Evolutionary conservation across 1,284 basidiomycete species (phyloP), one percentile per base, ranked within the genome.

Genomic region (Blastosporella zonata): DNA sequence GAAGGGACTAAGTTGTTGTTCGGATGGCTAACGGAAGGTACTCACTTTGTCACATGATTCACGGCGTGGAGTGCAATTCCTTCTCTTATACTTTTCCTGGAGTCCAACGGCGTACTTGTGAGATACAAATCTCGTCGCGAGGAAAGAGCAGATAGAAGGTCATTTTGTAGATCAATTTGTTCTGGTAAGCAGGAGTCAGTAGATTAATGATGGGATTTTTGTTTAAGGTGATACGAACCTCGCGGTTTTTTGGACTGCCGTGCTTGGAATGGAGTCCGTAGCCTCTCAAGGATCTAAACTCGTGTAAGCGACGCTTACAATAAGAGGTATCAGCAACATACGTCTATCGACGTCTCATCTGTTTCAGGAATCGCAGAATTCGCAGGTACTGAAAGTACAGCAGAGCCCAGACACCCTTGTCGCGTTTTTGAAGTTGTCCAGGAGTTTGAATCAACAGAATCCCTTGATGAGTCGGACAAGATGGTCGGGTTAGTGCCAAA

Each of bases 21-120:
- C 43, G 41, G 40, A 41, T 15, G 13, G 17, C 20, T 10, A 8
- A 10, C 2, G 13, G 29, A 20, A 10, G 6, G 25, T 23, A 47
- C 78, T 53, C 61, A 93, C 93, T 88, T 95, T 45, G 83, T 81
- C 42, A 94, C 78, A 68, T 97, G 93, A 60, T 94, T 91, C 44
- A 96, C 64, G 1, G 79, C 78, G 64, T 96, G 93, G 7, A 94
- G 69, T 3, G 87, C 71, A 1, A 84, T 74, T 1, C 81, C 81
- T 59, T 90, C 81, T 33, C 90, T 79, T 31, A 81, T 71, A 13
- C 67, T 68, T 54, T 71, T 70, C 47, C 78, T 75, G 2, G 73
- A 72, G 17, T 81, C 79, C 47, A 81, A 66, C 8, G 80, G 69
- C 37, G 82, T 72, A 6, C 78, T 77, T 27, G 91, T 77, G 21